phyloP scores from a whole-genome alignment of 345 rosid species.

The Chamaenerion angustifolium region DNA sequence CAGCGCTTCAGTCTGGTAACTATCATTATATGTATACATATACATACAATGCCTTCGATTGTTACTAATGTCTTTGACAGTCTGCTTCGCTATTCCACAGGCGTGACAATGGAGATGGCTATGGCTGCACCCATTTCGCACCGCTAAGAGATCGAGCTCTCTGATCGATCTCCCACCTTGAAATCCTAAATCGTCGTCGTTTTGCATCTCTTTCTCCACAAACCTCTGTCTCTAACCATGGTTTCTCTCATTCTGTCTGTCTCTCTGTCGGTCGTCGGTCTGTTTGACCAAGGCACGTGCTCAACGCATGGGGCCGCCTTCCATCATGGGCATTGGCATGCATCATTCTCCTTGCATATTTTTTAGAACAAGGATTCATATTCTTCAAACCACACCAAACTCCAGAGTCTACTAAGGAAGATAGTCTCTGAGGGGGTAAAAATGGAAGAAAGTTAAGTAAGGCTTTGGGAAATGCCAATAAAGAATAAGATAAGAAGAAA shows the following conservation, averaged over 20 bases:
- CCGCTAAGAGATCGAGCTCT: constrained; percentile 24
- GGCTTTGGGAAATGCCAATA: too few species aligned
- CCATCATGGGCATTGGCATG: constrained; percentile 7
- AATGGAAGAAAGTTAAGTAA: too few species aligned
- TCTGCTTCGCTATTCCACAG: constrained; percentile 97
- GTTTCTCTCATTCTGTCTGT: constrained; percentile 16
- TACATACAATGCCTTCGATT: too few species aligned
- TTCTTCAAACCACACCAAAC: too few species aligned
- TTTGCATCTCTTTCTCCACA: neutral
- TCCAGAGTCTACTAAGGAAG: too few species aligned
- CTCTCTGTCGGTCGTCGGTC: constrained; percentile 1
- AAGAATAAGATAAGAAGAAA: too few species aligned
- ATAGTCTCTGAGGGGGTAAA: too few species aligned
- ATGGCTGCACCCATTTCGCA: constrained; percentile 54
- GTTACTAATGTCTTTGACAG: constrained; percentile 72
- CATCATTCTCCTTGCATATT: constrained; percentile 13
- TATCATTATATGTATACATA: too few species aligned
- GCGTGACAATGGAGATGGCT: constrained; percentile 47
- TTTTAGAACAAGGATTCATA: constrained; percentile 4
- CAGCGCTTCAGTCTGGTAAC: constrained; percentile 46
- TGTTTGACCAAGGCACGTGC: constrained; percentile 3
- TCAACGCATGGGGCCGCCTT: neutral
- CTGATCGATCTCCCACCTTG: neutral
- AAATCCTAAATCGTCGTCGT: neutral
- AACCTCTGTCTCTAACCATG: constrained; percentile 60